Conservation (phyloP, 192 early-diverging fungal species). For the Coemansia nantahalensis region DNA sequence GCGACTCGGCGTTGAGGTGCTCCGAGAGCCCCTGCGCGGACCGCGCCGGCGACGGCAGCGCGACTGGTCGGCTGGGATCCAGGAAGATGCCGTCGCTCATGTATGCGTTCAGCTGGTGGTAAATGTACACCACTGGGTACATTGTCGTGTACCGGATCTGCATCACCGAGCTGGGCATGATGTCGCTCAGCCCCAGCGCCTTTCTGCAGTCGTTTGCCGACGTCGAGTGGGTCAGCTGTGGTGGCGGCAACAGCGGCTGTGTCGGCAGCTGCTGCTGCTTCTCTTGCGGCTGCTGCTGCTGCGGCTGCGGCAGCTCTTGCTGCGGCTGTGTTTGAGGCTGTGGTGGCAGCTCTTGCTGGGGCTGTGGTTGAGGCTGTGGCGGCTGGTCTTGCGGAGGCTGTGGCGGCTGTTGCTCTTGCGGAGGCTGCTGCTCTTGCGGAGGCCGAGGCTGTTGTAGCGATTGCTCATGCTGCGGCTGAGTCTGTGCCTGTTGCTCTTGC, state of each 20-base stretch:
- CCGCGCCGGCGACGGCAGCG: constrained; percentile 28
- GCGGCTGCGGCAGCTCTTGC: neutral
- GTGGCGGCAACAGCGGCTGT: neutral
- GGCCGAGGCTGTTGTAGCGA: too few relatives aligned
- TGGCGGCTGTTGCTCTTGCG: too few relatives aligned
- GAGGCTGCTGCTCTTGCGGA: too few relatives aligned
- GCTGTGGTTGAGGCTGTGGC: too few relatives aligned
- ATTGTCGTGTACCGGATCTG: constrained; percentile 47
- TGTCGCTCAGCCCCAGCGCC: constrained; percentile 17
- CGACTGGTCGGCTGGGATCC: constrained; percentile 21
- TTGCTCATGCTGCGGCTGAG: too few relatives aligned
- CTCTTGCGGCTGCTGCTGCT: neutral
- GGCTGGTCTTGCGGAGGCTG: too few relatives aligned
- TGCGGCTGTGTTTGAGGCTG: neutral
- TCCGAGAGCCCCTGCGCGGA: constrained; percentile 5
- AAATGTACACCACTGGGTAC: constrained; percentile 31
- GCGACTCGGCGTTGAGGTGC: constrained; percentile 53
- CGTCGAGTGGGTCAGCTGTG: neutral
- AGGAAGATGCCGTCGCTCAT: constrained; percentile 28
- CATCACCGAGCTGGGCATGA: constrained; percentile 41
- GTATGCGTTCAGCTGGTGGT: constrained; percentile 30
- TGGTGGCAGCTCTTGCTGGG: neutral
- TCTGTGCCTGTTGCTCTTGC: too few relatives aligned
- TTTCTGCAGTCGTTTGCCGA: constrained; percentile 15
- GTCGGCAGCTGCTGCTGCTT: constrained; percentile 9